A percentile compares a stretch with the other conserved stretches of the same genome.
Evolutionary conservation across 2,329 filamentous ascomycete genomes (phyloP).

Genomic region (Colletotrichum trifolii): DNA sequence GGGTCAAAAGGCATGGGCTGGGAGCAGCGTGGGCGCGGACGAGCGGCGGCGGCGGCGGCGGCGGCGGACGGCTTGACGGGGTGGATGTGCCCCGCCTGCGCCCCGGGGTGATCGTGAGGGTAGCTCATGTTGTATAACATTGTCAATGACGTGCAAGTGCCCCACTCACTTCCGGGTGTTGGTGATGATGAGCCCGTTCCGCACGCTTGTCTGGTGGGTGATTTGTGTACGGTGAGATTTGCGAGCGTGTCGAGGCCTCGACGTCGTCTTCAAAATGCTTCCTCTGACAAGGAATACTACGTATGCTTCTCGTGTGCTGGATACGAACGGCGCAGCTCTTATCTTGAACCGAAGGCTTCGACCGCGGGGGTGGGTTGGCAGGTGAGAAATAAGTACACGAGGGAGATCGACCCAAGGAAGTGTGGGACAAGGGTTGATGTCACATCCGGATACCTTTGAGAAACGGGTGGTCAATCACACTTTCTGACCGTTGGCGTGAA

Average conservation of each 20-base stretch:
- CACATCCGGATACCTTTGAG: not conserved
- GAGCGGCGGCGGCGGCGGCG: conserved; percentile 6
- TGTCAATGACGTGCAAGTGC: conserved; percentile 18
- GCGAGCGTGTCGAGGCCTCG: no score
- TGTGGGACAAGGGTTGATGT: not conserved
- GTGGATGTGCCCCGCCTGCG: conserved; percentile 14
- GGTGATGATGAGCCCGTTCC: not conserved
- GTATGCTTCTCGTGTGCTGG: no score
- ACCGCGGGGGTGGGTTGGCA: conserved; percentile 1
- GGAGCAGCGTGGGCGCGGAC: conserved; percentile 31
- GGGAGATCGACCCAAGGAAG: not conserved
- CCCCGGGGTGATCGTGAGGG: conserved; percentile 37
- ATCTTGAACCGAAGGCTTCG: not conserved
- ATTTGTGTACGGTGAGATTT: not conserved
- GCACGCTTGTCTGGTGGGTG: no score
- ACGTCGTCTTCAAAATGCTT: no score
- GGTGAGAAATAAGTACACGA: not conserved
- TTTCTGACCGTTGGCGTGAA: no score
- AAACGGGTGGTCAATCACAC: not conserved
- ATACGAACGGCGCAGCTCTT: not conserved
- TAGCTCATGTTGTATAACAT: conserved; percentile 43
- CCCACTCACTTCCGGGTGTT: conserved; percentile 1
- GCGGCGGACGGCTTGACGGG: conserved; percentile 18
- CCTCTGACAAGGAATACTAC: no score
- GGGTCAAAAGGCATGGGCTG: conserved; percentile 58